These are phyloP conservation scores for Porodaedalea pini DNA, from an alignment of 1,284 basidiomycete species.

Conservation along the genomic window DNA sequence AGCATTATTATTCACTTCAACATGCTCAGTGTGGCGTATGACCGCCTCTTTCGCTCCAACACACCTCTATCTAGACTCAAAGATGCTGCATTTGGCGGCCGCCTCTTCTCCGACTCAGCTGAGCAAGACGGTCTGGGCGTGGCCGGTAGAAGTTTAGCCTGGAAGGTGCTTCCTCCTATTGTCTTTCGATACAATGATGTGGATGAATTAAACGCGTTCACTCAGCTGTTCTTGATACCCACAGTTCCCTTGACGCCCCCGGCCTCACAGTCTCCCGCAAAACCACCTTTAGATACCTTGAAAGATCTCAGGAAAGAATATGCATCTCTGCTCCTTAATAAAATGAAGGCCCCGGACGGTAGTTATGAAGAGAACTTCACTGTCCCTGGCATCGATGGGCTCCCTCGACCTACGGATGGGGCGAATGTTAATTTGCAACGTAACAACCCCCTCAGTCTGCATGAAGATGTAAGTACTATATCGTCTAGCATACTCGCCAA, in stretches of 20 bases:
- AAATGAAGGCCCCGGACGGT: conserved; percentile 75
- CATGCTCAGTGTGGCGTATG: conserved; percentile 50
- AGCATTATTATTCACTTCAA: background rate
- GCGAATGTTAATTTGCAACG: conserved; percentile 51
- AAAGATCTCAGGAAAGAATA: conserved; percentile 50
- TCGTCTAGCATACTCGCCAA: background rate
- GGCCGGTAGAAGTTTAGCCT: conserved; percentile 68
- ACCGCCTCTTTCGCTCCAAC: conserved; percentile 56
- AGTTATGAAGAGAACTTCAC: conserved; percentile 66
- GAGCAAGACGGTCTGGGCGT: conserved; percentile 39
- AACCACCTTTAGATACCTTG: conserved; percentile 38
- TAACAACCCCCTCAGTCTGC: conserved; percentile 85
- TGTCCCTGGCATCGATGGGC: conserved; percentile 45
- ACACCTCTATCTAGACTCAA: conserved; percentile 57
- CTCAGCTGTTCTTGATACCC: conserved; percentile 19
- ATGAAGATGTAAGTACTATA: conserved; percentile 58
- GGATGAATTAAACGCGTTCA: background rate
- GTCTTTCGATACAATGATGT: background rate
- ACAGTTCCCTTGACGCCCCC: conserved; percentile 17
- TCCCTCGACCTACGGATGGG: conserved; percentile 35
- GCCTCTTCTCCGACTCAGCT: conserved; percentile 44
- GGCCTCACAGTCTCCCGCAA: conserved; percentile 12
- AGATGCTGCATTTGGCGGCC: conserved; percentile 59
- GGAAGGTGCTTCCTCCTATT: conserved; percentile 54
- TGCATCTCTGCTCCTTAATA: conserved; percentile 49